Base-by-base conservation (phyloP, 1,139 yeast species). In the Saccharomyces hybrid region DNA sequence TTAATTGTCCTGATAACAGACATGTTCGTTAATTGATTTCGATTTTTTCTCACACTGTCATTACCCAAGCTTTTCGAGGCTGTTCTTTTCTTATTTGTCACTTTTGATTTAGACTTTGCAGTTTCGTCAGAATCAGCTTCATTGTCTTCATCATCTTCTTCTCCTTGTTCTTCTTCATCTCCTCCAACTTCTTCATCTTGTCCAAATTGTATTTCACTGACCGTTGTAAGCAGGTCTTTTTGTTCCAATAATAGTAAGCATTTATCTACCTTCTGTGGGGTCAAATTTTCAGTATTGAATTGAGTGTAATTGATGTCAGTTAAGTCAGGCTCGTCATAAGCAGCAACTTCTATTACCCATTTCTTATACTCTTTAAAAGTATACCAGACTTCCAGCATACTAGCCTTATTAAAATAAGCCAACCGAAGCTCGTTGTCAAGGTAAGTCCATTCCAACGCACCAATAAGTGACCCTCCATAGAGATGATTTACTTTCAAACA, bases 331-430 rank as follows among this genome's bases (percentile, higher is more conserved):
- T 57, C 57, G 13, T 52, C 49, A 25, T 55, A 54, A 5, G 50
- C 56, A 4, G 41, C 8, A 3, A 42, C 6, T 5, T 53, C 51
- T 5, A 61, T 53, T 2, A 68, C 51, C 67, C 65, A 60, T 28
- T 56, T 52, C 5, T 53, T 52, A 48, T 61, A 68, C 52, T 67
- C 70, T 20, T 59, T 54, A 13, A 49, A 47, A 3, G 68, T 57
- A 48, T 63, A 67, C 69, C 70, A 66, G 2, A 59, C 59, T 53
- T 67, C 69, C 14, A 67, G 53, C 53, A 67, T 54, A 26, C 57
- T 58, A 5, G 28, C 32, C 26, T 55, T 53, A 51, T 63, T 62
- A 52, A 67, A 65, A 20, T 55, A 54, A 0, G 61, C 68, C 11
- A 67, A 42, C 26, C 60, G 55, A 3, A 59, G 52, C 14, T 58